A percentile compares a stretch with the other conserved stretches of the same genome.
Conservation (phyloP, 352 stramenopile species). For the Globisporangium megalacanthum region DNA sequence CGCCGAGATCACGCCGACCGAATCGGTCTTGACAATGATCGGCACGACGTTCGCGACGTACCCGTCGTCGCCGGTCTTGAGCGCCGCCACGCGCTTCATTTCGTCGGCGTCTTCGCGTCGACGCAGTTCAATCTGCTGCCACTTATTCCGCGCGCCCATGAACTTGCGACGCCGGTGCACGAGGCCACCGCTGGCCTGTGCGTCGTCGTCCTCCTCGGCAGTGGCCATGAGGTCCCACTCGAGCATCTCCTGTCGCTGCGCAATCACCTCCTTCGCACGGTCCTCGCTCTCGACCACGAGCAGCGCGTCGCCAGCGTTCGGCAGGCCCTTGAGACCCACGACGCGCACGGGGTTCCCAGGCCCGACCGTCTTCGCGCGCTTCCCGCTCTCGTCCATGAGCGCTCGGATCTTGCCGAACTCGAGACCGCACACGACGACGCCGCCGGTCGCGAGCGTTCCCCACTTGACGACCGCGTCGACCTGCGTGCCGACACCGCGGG, state of each 20-base stretch:
- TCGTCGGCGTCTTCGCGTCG: conserved; percentile 63
- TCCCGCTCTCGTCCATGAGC: conserved; percentile 59
- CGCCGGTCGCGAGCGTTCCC: conserved; percentile 93
- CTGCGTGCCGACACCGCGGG: conserved; percentile 91
- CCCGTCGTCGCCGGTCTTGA: conserved; percentile 64
- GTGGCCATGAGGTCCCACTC: conserved; percentile 71
- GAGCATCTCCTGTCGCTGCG: conserved; percentile 61
- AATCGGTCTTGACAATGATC: conserved; percentile 98
- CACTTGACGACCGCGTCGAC: conserved; percentile 96
- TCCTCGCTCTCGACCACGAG: conserved; percentile 72
- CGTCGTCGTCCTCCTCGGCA: conserved; percentile 50
- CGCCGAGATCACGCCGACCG: conserved; percentile 95
- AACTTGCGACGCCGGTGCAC: conserved; percentile 41
- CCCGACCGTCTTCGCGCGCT: conserved; percentile 85
- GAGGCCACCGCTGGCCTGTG: conserved; percentile 30
- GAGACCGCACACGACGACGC: conserved; percentile 93
- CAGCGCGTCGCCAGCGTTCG: conserved; percentile 73
- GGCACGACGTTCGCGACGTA: conserved; percentile 93
- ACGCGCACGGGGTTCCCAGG: conserved; percentile 91
- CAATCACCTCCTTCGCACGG: conserved; percentile 71
- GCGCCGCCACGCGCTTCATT: conserved; percentile 53
- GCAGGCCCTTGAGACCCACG: conserved; percentile 79
- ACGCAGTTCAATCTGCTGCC: conserved; percentile 57
- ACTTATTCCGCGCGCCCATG: conserved; percentile 52
- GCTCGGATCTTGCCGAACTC: conserved; percentile 92